These are phyloP conservation scores for Paecilomyces sp. DNA, from an alignment of 2,329 filamentous ascomycete genomes.

Conservation along the genomic window DNA sequence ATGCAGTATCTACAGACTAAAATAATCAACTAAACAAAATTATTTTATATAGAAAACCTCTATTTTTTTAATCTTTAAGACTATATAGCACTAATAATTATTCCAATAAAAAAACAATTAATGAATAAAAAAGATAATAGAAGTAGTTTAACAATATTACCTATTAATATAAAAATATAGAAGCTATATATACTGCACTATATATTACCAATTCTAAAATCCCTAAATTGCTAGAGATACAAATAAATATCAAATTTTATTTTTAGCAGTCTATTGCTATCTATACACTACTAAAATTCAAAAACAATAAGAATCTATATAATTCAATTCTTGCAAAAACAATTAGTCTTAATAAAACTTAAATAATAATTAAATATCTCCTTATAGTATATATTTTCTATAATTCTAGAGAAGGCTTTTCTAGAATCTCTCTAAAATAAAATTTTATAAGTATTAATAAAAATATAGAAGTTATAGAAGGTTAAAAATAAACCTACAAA, in stretches of 20 bases:
- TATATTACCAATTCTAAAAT: not conserved
- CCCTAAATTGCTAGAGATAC: not conserved
- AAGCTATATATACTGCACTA: not conserved
- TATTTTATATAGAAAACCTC: too few species aligned
- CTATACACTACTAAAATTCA: not conserved
- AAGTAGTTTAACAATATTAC: not conserved
- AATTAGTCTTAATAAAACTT: not conserved
- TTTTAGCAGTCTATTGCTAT: not conserved
- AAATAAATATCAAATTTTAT: not conserved
- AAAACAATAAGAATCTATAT: not conserved
- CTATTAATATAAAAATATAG: not conserved
- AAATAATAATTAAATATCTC: not conserved
- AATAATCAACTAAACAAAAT: too few species aligned
- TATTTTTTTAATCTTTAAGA: too few species aligned
- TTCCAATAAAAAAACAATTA: too few species aligned
- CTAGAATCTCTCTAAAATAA: not conserved
- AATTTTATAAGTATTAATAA: not conserved
- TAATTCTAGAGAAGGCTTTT: not conserved
- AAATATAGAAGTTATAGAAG: not conserved
- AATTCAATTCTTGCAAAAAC: not conserved
- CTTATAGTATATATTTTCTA: not conserved
- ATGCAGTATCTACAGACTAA: too few species aligned
- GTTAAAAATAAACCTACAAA: not conserved
- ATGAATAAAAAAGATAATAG: not conserved
- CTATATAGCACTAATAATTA: too few species aligned